Base-by-base conservation (phyloP, 1,139 yeast genomes). In the Yamadazyma taylorii region DNA sequence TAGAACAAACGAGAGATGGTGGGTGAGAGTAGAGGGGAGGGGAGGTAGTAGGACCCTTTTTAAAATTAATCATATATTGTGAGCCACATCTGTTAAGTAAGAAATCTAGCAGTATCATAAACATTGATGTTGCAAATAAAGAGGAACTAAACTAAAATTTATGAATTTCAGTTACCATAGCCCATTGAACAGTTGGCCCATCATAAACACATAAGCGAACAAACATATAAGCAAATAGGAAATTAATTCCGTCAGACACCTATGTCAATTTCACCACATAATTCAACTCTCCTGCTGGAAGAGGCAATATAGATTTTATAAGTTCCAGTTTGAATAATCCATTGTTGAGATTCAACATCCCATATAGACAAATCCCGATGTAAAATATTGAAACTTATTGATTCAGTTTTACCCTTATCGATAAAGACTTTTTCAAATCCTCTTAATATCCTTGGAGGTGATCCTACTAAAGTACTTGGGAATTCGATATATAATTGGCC, bases 241-340 rank as follows among this genome's bases (percentile, higher is more conserved):
- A n/a, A n/a, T n/a, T n/a, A 13, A 24, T 24, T 24, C 13, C 17
- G 8, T 30, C 43, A 61, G 39, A 58, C 52, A 10, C 69, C 69
- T 16, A 69, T 69, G 40, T 69, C 74, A 37, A 70, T 69, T 43
- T 69, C 75, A 12, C 75, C 75, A 40, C 67, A 59, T 28, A 76
- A 63, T 45, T 75, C 80, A 22, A 74, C 58, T 43, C 67, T 71
- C 44, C 81, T 61, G 48, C 83, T 75, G 22, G 80, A 71, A 12
- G 76, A 66, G 0, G 81, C 75, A 35, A 79, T 66, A 45, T 69
- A 77, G 10, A 79, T 58, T 39, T 66, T 72, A 57, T 79, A 81
- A 12, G 70, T 65, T 3, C 86, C 86, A 4, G 75, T 71, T 46
- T 73, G 79, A 27, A 80, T 70, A 19, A 77, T 62, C 86, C 87